phyloP scores from a whole-genome alignment of 1,284 basidiomycete genomes.

The Ceratobasidium sp. region DNA sequence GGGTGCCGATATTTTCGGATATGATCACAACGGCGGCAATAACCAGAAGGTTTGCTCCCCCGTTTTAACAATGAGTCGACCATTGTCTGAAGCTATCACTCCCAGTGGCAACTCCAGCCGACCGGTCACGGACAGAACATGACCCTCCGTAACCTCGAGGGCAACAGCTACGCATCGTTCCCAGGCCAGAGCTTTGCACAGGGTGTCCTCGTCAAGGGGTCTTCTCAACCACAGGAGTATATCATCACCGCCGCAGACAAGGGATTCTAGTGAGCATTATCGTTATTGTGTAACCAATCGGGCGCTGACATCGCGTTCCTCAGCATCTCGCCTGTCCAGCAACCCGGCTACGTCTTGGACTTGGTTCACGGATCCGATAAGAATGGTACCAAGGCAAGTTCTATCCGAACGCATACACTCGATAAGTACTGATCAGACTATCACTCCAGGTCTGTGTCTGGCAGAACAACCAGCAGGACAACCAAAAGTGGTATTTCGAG shows the following conservation, averaged over 20 bases:
- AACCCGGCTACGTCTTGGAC: constrained; percentile 28
- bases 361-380: constrained; percentile 16
- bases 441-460: constrained; percentile 12
- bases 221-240: constrained; percentile 24
- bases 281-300: not conserved
- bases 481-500: constrained; percentile 39
- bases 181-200: constrained; percentile 27
- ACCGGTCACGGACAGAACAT: constrained; percentile 35
- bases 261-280: constrained; percentile 24
- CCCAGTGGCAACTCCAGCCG: constrained; percentile 32
- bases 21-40: constrained; percentile 27
- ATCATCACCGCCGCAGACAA: constrained; percentile 24
- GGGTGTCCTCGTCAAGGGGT: constrained; percentile 29
- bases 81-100: not conserved
- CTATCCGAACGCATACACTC: not conserved
- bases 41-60: constrained; percentile 29
- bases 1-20: constrained; percentile 34
- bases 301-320: not conserved
- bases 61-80: not conserved
- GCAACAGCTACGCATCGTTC: constrained; percentile 24
- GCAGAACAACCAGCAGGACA: constrained; percentile 38
- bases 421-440: not conserved
- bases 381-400: constrained; percentile 21
- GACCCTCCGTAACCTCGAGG: constrained; percentile 23
- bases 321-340: constrained; percentile 14